These are phyloP conservation scores for Dorcoceras hygrometricum DNA, from an alignment of 257 asterid genomes.

Conservation along the genomic window DNA sequence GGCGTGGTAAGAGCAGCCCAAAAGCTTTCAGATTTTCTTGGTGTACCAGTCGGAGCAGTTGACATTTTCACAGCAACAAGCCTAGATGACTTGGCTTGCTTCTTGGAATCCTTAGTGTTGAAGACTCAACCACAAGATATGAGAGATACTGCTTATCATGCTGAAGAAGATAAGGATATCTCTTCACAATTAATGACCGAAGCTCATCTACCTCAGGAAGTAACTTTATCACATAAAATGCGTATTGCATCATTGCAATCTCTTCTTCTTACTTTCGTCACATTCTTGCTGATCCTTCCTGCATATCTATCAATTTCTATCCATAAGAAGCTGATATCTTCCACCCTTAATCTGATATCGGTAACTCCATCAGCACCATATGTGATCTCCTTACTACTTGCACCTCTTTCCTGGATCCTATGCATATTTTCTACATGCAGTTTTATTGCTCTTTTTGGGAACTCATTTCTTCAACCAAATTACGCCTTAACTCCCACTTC, in stretches of 20 bases:
- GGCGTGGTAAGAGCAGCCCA: slow-evolving; percentile 97
- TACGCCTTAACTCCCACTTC: slow-evolving; percentile 47
- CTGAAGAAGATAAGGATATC: slow-evolving; percentile 40
- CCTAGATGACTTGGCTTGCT: slow-evolving; percentile 71
- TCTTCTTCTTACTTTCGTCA: slow-evolving; percentile 51
- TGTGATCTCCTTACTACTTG: slow-evolving; percentile 37
- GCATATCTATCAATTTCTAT: slow-evolving; percentile 46
- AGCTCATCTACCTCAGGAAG: slow-evolving; percentile 35
- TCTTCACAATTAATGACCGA: slow-evolving; percentile 41
- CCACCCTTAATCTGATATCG: slow-evolving; percentile 18
- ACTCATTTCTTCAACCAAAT: slow-evolving; percentile 69
- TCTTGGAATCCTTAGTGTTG: slow-evolving; percentile 53
- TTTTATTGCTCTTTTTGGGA: slow-evolving; percentile 58
- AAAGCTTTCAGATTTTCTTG: slow-evolving; percentile 78
- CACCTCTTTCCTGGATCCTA: slow-evolving; percentile 64
- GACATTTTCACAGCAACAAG: slow-evolving; percentile 86
- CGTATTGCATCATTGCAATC: slow-evolving; percentile 43
- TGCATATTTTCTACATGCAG: slow-evolving; percentile 65
- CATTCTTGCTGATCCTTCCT: slow-evolving; percentile 55
- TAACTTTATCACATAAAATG: slow-evolving; percentile 41
- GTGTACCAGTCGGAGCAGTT: slow-evolving; percentile 79
- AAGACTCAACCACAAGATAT: slow-evolving; percentile 47
- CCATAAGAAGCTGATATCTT: slow-evolving; percentile 37
- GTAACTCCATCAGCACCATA: slow-evolving; percentile 41
- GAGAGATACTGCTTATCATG: slow-evolving; percentile 23